Evolutionary conservation across 108 stramenopile genomes (phyloP).

Genomic region (Seminavis robusta): DNA sequence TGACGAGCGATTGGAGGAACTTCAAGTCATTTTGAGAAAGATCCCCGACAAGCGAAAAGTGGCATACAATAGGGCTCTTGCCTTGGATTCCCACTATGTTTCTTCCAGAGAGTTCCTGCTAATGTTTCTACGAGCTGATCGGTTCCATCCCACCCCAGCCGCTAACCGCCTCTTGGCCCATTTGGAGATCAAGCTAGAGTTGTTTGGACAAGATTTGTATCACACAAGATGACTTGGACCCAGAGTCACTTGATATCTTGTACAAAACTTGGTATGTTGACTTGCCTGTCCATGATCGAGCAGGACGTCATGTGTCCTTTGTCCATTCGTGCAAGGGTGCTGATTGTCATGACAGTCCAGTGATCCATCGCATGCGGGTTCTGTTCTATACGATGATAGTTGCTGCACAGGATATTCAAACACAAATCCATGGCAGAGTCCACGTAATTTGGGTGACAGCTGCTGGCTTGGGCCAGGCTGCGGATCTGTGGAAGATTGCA

Average conservation of each 20-base stretch:
- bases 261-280: too few relatives aligned
- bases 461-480: too few relatives aligned
- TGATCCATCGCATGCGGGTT: too few relatives aligned
- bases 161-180: conserved; percentile 8
- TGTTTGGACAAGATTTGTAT: conserved; percentile 20
- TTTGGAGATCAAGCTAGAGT: conserved; percentile 9
- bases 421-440: too few relatives aligned
- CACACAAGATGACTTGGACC: too few relatives aligned
- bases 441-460: too few relatives aligned
- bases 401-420: too few relatives aligned
- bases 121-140: conserved; percentile 23
- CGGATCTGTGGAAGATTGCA: too few relatives aligned
- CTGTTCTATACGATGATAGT: too few relatives aligned
- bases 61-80: conserved; percentile 6
- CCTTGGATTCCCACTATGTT: conserved; percentile 8
- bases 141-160: conserved; percentile 7
- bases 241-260: too few relatives aligned
- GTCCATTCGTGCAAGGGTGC: too few relatives aligned
- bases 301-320: conserved; percentile 12
- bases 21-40: neutral
- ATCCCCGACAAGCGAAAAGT: conserved; percentile 1
- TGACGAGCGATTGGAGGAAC: neutral
- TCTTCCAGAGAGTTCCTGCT: neutral
- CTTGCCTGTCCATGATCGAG: neutral
- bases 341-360: too few relatives aligned